phyloP scores from a whole-genome alignment of 2,329 filamentous ascomycete species.

The Tolypocladium paradoxum region DNA sequence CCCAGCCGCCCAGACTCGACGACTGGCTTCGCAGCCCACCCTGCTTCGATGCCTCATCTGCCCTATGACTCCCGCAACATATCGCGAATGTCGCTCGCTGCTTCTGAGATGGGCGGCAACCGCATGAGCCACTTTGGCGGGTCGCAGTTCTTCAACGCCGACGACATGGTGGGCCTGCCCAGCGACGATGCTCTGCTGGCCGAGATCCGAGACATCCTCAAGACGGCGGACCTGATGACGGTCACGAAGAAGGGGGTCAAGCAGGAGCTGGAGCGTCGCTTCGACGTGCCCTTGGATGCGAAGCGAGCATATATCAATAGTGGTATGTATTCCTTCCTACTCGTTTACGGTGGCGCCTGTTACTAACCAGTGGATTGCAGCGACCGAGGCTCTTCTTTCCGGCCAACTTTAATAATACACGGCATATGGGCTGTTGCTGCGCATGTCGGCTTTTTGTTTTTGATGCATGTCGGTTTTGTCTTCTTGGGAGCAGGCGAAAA shows the following conservation, averaged over 20 bases:
- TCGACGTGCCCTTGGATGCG: slow-evolving; percentile 73
- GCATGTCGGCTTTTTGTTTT: background rate
- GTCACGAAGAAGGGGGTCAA: slow-evolving; percentile 99
- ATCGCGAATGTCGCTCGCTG: slow-evolving; percentile 71
- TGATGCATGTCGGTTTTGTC: background rate
- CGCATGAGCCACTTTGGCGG: slow-evolving; percentile 52
- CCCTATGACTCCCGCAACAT: slow-evolving; percentile 35
- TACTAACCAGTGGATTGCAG: slow-evolving; percentile 23
- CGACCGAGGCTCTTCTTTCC: slow-evolving; percentile 69
- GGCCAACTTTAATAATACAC: slow-evolving; percentile 52
- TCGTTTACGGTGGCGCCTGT: too few relatives aligned
- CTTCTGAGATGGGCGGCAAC: slow-evolving; percentile 53
- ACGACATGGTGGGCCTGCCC: slow-evolving; percentile 66
- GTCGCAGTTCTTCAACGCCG: slow-evolving; percentile 47
- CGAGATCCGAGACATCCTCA: slow-evolving; percentile 89
- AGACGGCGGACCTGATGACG: slow-evolving; percentile 88
- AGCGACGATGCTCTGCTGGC: slow-evolving; percentile 82
- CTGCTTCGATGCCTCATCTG: slow-evolving; percentile 33
- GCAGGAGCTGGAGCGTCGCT: slow-evolving; percentile 79
- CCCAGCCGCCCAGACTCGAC: slow-evolving; percentile 46
- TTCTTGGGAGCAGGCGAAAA: slow-evolving; percentile 1
- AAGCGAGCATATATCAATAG: slow-evolving; percentile 91
- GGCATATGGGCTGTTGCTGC: slow-evolving; percentile 1
- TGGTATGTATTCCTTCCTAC: slow-evolving; percentile 45
- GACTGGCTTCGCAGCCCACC: slow-evolving; percentile 30